Evolutionary conservation across 2,329 filamentous ascomycete genomes (phyloP), one percentile per base, ranked within the genome.

Genomic region (Exophiala dermatitidis): DNA sequence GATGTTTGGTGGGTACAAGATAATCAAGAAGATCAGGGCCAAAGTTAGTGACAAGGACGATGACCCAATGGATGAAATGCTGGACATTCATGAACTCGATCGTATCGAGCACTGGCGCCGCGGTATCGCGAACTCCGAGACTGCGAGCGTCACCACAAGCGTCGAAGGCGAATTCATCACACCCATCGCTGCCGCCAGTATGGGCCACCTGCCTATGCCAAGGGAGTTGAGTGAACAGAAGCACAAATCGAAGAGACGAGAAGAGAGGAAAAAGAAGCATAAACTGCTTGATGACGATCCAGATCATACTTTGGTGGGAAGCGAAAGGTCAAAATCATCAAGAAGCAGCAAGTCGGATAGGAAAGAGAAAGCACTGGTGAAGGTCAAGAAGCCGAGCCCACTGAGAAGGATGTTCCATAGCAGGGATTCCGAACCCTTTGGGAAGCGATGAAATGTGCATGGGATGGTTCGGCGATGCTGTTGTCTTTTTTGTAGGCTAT

Each of bases 1-100:
- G 64, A 90, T 93, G 69, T 88, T 98, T 56, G 93, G 93, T 50
- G 91, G 93, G 3, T 97, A 89, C 80, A 97, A 95, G 73, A 96
- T 98, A 68, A 84, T 98, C 71, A 94, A 96, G 77, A 85, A 83
- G 63, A 88, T 97, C 61, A 74, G 76, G 64, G 60, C 59, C 28
- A 51, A 52, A 7, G 40, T 57, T 7, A 57, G 56, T n/a, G 51
- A 62, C 12, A 64, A 67, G 52, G 66, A 62, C 52, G 68, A 62
- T 7, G 55, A 54, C 1, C 67, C 69, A 49, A 71, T 79, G 60
- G 79, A 83, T 48, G 78, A 84, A 61, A 72, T 84, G 62, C 65
- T 80, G 8, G 77, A 81, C 56, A 60, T 63, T 30, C 63, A 66
- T 6, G 58, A 61, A 43, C 68, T 81, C n/a, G 76, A 75, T 61